Conservation (phyloP, 345 rosid species). For the Aethionema arabicum region DNA sequence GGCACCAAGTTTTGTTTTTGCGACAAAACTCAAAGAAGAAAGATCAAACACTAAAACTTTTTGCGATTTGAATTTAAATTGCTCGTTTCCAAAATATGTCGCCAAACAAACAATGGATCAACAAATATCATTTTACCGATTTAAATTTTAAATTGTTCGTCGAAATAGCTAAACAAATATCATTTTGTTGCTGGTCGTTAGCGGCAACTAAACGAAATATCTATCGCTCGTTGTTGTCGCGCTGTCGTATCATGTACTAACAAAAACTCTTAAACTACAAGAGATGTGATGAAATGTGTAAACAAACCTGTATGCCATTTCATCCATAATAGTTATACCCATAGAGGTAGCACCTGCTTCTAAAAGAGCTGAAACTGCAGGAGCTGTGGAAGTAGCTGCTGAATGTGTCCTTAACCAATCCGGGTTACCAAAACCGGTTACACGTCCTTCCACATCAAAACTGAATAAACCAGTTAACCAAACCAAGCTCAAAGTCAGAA, state of each 20-base stretch:
- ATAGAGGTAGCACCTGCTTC: conserved; percentile 66
- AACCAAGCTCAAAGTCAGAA: conserved; percentile 2
- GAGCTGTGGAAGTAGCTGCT: conserved; percentile 70
- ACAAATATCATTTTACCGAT: too few species aligned
- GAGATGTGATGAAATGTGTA: neutral
- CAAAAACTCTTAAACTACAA: neutral
- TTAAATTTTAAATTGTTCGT: too few species aligned
- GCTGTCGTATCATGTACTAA: neutral
- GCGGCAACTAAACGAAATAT: too few species aligned
- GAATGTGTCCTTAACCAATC: conserved; percentile 88
- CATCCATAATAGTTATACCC: conserved; percentile 86
- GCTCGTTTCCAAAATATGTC: too few species aligned
- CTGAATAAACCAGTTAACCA: conserved; percentile 35
- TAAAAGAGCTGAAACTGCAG: conserved; percentile 59
- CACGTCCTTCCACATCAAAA: conserved; percentile 75
- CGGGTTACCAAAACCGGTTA: conserved; percentile 90
- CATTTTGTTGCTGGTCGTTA: too few species aligned
- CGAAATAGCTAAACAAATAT: too few species aligned
- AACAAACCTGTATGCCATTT: conserved; percentile 84
- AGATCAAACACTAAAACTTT: too few species aligned
- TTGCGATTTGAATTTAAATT: too few species aligned
- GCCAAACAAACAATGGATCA: too few species aligned
- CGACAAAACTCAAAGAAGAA: too few species aligned
- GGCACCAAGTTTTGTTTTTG: too few species aligned
- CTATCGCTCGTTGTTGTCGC: too few species aligned